phyloP scores from a whole-genome alignment of 306 rosid genomes.

The Cicer arietinum region DNA sequence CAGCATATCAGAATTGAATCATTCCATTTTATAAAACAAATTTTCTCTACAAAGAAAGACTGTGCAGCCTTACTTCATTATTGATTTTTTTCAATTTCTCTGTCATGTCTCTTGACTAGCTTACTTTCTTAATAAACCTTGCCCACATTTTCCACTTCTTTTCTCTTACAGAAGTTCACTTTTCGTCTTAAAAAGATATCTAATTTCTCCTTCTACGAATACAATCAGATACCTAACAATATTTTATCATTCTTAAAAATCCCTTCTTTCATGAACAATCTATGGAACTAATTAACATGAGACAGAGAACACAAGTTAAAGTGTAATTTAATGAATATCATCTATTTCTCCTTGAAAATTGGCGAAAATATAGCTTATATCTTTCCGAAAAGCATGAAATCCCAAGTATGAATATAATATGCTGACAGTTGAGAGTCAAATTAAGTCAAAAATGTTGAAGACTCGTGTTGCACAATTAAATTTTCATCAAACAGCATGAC shows the following conservation, averaged over 20 bases:
- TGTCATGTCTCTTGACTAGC: not conserved
- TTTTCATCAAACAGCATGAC: slow-evolving; percentile 19
- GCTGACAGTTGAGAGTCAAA: slow-evolving; percentile 3
- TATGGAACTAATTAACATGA: not conserved
- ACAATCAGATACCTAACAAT: not conserved
- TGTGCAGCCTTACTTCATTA: slow-evolving; percentile 1
- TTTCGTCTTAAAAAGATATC: slow-evolving; percentile 17
- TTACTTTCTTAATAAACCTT: slow-evolving; percentile 13
- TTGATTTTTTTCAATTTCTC: slow-evolving; percentile 12
- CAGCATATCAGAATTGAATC: not conserved
- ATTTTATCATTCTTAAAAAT: not conserved
- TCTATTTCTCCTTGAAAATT: not conserved
- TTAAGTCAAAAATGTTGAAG: not conserved
- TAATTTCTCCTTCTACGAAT: slow-evolving; percentile 6
- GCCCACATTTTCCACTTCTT: not conserved
- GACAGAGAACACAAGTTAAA: not conserved
- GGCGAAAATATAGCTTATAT: slow-evolving; percentile 3
- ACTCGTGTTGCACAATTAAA: slow-evolving; percentile 6
- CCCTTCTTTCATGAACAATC: not conserved
- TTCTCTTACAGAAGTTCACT: slow-evolving; percentile 11
- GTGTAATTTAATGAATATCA: slow-evolving; percentile 12
- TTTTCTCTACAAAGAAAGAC: not conserved
- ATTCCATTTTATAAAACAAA: not conserved
- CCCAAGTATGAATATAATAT: not conserved
- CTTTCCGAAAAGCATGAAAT: slow-evolving; percentile 11